Conservation (phyloP, 2,329 filamentous ascomycete genomes). For the Ophiognomonia clavigignenti-juglandacearum region DNA sequence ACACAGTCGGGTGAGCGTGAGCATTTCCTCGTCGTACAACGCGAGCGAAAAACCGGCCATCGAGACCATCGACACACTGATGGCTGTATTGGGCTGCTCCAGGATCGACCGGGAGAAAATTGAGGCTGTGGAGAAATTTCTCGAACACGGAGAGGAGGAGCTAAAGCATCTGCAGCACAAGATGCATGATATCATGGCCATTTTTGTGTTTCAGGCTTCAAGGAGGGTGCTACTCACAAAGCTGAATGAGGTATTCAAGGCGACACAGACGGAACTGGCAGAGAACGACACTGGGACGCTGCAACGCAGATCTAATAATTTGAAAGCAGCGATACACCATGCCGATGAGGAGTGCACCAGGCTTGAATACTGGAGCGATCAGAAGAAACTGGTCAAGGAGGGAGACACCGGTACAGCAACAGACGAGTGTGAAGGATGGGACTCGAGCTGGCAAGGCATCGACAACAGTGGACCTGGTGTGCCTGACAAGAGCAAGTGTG, state of each 20-base stretch:
- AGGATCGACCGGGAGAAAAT: slow-evolving; percentile 88
- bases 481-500: slow-evolving; percentile 25
- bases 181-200: slow-evolving; percentile 80
- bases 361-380: slow-evolving; percentile 85
- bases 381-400: slow-evolving; percentile 60
- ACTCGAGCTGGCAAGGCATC: slow-evolving; percentile 43
- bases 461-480: slow-evolving; percentile 47
- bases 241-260: slow-evolving; percentile 61
- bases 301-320: slow-evolving; percentile 52
- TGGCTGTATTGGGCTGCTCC: slow-evolving; percentile 62
- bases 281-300: slow-evolving; percentile 31
- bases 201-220: slow-evolving; percentile 87
- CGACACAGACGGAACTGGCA: slow-evolving; percentile 44
- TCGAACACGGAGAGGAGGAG: slow-evolving; percentile 72
- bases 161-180: slow-evolving; percentile 68
- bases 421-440: slow-evolving; percentile 37
- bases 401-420: slow-evolving; percentile 43
- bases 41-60: slow-evolving; percentile 50
- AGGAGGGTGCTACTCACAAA: slow-evolving; percentile 69
- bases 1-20: slow-evolving; percentile 22
- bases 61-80: slow-evolving; percentile 61
- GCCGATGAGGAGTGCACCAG: slow-evolving; percentile 76
- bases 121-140: slow-evolving; percentile 74
- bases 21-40: slow-evolving; percentile 25
- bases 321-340: slow-evolving; percentile 69